Evolutionary conservation across 1,284 basidiomycete genomes (phyloP).

Genomic region (Pseudozyma thailandica): DNA sequence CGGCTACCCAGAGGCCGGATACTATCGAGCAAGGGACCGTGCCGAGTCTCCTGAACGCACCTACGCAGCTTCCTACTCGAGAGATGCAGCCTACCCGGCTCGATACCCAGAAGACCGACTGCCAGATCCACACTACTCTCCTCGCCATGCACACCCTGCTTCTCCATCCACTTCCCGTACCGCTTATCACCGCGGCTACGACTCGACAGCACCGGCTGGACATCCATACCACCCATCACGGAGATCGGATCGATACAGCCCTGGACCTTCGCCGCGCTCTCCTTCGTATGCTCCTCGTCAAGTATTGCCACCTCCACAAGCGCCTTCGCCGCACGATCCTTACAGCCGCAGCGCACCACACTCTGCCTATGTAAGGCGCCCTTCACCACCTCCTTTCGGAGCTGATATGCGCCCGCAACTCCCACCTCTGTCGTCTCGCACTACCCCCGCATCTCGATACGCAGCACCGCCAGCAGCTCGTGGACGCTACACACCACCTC

Average conservation of each 20-base stretch:
- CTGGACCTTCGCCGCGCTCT: conserved; percentile 28
- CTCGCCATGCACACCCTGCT: conserved; percentile 27
- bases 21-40: conserved; percentile 30
- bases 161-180: conserved; percentile 33
- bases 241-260: conserved; percentile 41
- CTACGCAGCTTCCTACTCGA: conserved; percentile 28
- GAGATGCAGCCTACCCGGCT: conserved; percentile 29
- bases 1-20: conserved; percentile 21
- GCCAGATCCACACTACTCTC: conserved; percentile 44
- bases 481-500: conserved; percentile 35
- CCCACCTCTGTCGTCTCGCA: conserved; percentile 41
- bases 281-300: conserved; percentile 37
- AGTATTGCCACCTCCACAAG: conserved; percentile 11
- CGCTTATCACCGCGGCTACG: conserved; percentile 25
- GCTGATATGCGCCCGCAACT: conserved; percentile 32
- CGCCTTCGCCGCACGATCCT: conserved; percentile 21
- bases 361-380: conserved; percentile 20
- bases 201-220: conserved; percentile 15
- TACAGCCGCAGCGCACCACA: conserved; percentile 32
- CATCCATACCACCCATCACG: conserved; percentile 19
- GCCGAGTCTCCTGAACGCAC: conserved; percentile 36
- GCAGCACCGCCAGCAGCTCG: conserved; percentile 17
- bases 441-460: conserved; percentile 15
- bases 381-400: conserved; percentile 34
- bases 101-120: conserved; percentile 28